Conservation (phyloP, 257 asterid genomes). For the Cruciata laevipes region DNA sequence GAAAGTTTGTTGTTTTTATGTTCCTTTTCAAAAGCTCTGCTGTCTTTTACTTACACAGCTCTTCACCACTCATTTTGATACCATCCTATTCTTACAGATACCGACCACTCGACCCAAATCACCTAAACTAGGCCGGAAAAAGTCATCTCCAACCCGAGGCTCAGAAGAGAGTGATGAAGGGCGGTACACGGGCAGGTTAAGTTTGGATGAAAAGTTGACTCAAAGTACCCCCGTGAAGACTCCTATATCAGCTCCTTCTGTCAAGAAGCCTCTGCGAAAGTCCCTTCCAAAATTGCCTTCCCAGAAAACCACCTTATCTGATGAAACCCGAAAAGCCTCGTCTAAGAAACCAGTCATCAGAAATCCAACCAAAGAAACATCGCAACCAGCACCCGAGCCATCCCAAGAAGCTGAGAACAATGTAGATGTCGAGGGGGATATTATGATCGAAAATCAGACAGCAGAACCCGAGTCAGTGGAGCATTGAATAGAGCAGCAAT, state of each 20-base stretch:
- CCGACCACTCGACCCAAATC: slow-evolving; percentile 28
- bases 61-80: neutral
- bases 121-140: slow-evolving; percentile 30
- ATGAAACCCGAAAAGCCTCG: slow-evolving; percentile 35
- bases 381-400: slow-evolving; percentile 20
- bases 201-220: slow-evolving; percentile 41
- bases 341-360: slow-evolving; percentile 30
- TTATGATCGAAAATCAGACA: slow-evolving; percentile 14
- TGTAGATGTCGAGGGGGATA: slow-evolving; percentile 8
- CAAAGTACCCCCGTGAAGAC: slow-evolving; percentile 35
- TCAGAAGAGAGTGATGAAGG: slow-evolving; percentile 20
- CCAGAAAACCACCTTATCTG: slow-evolving; percentile 43
- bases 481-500: slow-evolving; percentile 16
- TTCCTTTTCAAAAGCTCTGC: neutral
- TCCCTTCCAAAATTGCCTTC: slow-evolving; percentile 88
- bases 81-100: slow-evolving; percentile 13
- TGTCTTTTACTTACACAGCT: neutral
- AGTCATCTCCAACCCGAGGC: slow-evolving; percentile 15
- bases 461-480: slow-evolving; percentile 19
- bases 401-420: slow-evolving; percentile 8
- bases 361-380: slow-evolving; percentile 18
- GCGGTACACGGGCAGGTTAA: slow-evolving; percentile 17
- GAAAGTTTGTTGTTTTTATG: neutral
- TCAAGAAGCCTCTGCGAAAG: slow-evolving; percentile 62
- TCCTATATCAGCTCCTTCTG: slow-evolving; percentile 19